Evolutionary conservation across 2,329 filamentous ascomycete genomes (phyloP).

Genomic region (Ceratocystis smalleyi): DNA sequence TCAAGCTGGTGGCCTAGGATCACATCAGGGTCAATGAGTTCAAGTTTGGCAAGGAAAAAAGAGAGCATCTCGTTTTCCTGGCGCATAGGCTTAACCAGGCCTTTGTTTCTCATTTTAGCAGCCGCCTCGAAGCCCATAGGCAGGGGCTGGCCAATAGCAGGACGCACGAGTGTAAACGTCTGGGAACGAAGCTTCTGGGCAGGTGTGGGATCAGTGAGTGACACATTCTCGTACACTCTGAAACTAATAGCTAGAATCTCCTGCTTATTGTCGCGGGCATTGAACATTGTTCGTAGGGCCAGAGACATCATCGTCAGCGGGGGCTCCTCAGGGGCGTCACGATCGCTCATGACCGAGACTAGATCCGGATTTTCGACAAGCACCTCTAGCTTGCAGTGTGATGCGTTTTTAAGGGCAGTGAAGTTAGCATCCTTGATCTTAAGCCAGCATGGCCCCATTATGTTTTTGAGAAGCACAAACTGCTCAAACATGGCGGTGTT

Average conservation of each 20-base stretch:
- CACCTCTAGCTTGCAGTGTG: constrained; percentile 92
- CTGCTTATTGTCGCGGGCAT: constrained; percentile 86
- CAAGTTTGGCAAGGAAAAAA: constrained; percentile 78
- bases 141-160: constrained; percentile 51
- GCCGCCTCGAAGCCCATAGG: constrained; percentile 76
- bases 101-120: constrained; percentile 53
- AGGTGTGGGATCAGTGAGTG: constrained; percentile 71
- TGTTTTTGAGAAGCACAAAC: constrained; percentile 95
- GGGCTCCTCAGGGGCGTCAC: constrained; percentile 67
- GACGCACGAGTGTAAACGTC: constrained; percentile 82
- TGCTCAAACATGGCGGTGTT: constrained; percentile 94
- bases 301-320: constrained; percentile 94
- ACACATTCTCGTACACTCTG: constrained; percentile 81
- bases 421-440: constrained; percentile 80
- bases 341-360: constrained; percentile 57
- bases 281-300: constrained; percentile 73
- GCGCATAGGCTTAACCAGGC: constrained; percentile 65
- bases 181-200: constrained; percentile 78
- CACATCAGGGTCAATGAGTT: constrained; percentile 81
- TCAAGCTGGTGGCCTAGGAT: constrained; percentile 91
- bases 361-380: constrained; percentile 62
- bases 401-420: constrained; percentile 71
- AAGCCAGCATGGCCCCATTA: constrained; percentile 98
- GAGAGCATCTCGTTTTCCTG: constrained; percentile 73
- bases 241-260: constrained; percentile 86